These are phyloP conservation scores for Drosera capensis DNA, from an alignment of 148 eudicot species.

Conservation along the genomic window DNA sequence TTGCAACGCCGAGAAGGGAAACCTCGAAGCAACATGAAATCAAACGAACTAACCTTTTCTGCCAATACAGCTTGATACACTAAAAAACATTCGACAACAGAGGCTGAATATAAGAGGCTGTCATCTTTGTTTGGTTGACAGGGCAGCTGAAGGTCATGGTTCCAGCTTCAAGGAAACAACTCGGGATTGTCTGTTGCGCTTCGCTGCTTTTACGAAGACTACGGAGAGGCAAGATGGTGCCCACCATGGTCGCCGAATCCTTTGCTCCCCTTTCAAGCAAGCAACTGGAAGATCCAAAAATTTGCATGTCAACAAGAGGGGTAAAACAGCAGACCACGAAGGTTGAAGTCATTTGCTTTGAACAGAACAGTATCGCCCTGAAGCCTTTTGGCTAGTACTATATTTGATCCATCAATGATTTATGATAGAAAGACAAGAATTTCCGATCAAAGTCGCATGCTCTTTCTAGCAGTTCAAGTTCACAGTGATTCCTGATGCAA, in stretches of 20 bases:
- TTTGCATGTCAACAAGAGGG: not conserved
- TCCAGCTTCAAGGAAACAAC: constrained; percentile 95
- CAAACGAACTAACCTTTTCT: no score
- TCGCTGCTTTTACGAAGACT: constrained; percentile 56
- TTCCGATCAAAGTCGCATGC: not conserved
- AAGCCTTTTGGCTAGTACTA: no score
- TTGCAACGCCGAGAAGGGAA: no score
- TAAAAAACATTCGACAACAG: no score
- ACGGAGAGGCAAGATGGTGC: constrained; percentile 78
- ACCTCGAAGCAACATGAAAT: no score
- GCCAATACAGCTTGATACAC: no score
- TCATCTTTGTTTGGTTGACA: not conserved
- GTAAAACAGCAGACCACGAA: not conserved
- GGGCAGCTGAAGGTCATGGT: constrained; percentile 28
- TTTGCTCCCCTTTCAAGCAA: constrained; percentile 97
- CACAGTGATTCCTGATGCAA: not conserved
- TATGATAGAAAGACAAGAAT: not conserved
- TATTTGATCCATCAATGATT: no score
- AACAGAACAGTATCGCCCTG: not conserved
- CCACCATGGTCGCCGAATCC: constrained; percentile 87
- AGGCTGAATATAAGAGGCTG: no score
- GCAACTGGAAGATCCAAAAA: constrained; percentile 58
- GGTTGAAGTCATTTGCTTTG: not conserved
- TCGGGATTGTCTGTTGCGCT: constrained; percentile 77
- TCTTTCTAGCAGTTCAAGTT: not conserved